phyloP scores from a whole-genome alignment of 83 land plant species.

The Diphasiastrum complanatum region DNA sequence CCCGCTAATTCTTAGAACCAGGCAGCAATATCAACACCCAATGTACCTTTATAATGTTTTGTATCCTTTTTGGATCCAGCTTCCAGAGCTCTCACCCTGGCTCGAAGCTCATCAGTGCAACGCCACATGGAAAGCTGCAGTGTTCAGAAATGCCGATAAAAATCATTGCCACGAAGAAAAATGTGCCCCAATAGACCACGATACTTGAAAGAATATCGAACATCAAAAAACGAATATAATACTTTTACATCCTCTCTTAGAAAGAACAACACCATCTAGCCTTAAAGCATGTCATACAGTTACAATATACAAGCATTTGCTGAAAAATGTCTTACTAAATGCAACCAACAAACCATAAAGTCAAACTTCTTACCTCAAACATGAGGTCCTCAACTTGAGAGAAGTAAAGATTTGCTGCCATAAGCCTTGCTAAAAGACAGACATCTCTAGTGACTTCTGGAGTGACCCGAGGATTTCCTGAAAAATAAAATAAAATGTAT shows the following conservation, averaged over 20 bases:
- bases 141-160: constrained; percentile 9
- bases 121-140: constrained; percentile 95
- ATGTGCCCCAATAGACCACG: no score
- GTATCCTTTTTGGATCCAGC: constrained; percentile 56
- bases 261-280: no score
- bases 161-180: neutral
- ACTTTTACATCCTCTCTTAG: neutral
- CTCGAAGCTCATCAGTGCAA: constrained; percentile 69
- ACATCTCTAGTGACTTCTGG: constrained; percentile 96
- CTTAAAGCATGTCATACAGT: no score
- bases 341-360: neutral
- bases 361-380: constrained; percentile 64
- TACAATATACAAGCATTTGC: no score
- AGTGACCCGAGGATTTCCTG: constrained; percentile 91
- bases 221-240: constrained; percentile 2
- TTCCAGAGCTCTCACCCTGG: constrained; percentile 54
- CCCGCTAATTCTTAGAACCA: no score
- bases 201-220: no score
- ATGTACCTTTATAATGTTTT: constrained; percentile 72
- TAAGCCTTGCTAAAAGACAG: constrained; percentile 85
- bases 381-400: constrained; percentile 90
- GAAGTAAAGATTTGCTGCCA: constrained; percentile 83
- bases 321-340: no score
- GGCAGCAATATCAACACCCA: neutral
- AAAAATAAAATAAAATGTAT: constrained; percentile 5